These are phyloP conservation scores for Pseudocohnilembus persalinus DNA, from an alignment of 169 alveolate species.

Conservation along the genomic window DNA sequence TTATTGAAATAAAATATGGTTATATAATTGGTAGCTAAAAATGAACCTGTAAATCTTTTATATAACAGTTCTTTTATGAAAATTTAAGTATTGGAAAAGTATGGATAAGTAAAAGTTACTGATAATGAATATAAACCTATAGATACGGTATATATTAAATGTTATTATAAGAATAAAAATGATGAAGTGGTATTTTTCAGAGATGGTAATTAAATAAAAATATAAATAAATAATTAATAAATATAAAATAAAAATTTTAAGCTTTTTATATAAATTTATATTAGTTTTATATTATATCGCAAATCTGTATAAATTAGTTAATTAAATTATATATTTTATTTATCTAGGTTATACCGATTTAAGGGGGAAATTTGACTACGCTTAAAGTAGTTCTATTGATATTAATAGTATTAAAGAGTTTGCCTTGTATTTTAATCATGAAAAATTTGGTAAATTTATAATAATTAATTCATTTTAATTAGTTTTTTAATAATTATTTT, in stretches of 20 bases:
- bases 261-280: too few species aligned
- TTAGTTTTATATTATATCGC: too few species aligned
- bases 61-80: conserved; percentile 52
- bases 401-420: conserved; percentile 51
- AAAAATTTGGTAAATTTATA: conserved; percentile 67
- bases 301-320: too few species aligned
- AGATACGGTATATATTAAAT: conserved; percentile 66
- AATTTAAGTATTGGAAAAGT: conserved; percentile 51
- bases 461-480: too few species aligned
- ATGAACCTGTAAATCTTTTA: conserved; percentile 29
- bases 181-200: conserved; percentile 58
- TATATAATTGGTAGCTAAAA: conserved; percentile 19
- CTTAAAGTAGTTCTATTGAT: conserved; percentile 45
- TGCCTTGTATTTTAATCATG: conserved; percentile 53
- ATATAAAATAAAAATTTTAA: too few species aligned
- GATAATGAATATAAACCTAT: conserved; percentile 52
- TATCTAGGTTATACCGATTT: conserved; percentile 69
- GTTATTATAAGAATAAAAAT: conserved; percentile 41
- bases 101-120: conserved; percentile 62
- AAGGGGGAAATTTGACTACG: conserved; percentile 73
- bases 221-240: too few species aligned
- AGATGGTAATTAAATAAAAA: conserved; percentile 45
- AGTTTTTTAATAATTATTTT: too few species aligned
- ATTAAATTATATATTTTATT: too few species aligned
- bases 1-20: conserved; percentile 35